Evolutionary conservation across 2,329 filamentous ascomycete genomes (phyloP).

Genomic region (Trichophyton schoenleinii): DNA sequence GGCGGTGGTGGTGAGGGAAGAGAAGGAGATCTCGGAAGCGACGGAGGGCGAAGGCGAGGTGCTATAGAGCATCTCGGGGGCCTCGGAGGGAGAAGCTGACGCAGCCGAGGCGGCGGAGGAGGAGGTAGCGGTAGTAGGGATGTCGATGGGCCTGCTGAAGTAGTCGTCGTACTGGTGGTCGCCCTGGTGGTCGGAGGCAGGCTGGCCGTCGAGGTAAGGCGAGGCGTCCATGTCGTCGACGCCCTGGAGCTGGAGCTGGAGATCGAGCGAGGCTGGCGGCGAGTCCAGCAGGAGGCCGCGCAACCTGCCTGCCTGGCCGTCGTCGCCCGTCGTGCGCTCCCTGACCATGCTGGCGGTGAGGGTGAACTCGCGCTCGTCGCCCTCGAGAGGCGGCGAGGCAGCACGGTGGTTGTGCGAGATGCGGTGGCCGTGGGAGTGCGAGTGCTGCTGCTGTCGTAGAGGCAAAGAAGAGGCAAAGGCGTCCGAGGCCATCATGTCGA

Average conservation of each 20-base stretch:
- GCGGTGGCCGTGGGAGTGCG: conserved; percentile 43
- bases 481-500: conserved; percentile 54
- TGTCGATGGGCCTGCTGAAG: background rate
- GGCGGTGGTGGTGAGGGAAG: conserved; percentile 31
- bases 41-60: conserved; percentile 33
- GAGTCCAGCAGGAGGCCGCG: conserved; percentile 31
- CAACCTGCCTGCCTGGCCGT: background rate
- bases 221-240: conserved; percentile 5
- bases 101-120: too few relatives aligned
- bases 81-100: conserved; percentile 14
- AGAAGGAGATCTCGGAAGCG: conserved; percentile 26
- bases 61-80: conserved; percentile 22
- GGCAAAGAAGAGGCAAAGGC: conserved; percentile 7
- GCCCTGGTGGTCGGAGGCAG: background rate
- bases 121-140: background rate
- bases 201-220: background rate
- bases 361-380: conserved; percentile 57
- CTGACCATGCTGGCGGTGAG: conserved; percentile 81
- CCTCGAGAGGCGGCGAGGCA: conserved; percentile 14
- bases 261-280: conserved; percentile 7
- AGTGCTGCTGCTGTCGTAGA: conserved; percentile 6
- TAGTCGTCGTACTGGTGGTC: background rate
- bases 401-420: conserved; percentile 46
- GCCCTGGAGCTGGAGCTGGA: background rate
- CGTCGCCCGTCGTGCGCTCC: conserved; percentile 36